Evolutionary conservation across 2,329 filamentous ascomycete genomes (phyloP), one percentile per base, ranked within the genome.

Genomic region (Sordariomycetes sp.): DNA sequence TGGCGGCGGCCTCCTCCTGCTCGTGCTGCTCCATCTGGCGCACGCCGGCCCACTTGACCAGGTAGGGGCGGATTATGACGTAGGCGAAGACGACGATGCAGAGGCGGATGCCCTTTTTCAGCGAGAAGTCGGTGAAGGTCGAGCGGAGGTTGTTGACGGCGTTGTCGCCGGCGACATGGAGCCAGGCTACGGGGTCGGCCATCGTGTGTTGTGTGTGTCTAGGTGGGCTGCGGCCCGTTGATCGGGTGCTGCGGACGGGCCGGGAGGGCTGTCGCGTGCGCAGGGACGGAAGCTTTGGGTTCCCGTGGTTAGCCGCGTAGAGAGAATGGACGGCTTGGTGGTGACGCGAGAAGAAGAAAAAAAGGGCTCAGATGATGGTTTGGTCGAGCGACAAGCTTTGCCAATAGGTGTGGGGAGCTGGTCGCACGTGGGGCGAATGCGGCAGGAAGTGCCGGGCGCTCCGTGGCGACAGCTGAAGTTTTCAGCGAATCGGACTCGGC

Each of bases 1-100:
- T 71, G 63, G 77, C 76, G 66, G 85, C 76, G 57, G 68, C 72
- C 10, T 77, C 76, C 61, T 81, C 78, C 65, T 85, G 77, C 65
- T 86, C 83, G 67, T 88, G 76, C 67, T 86, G 77, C 65, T 79
- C 79, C 69, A 85, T 81, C 67, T 89, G 83, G 62, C 79, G 72
- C 65, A 81, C 82, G 60, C 79, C 82, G 64, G 83, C 84, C 43
- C 83, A 71, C 67, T 86, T 87, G 66, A 92, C 78, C 56, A 92
- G 70, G 69, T 90, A 90, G 0, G 89, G 89, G 1, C 90, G 84
- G 25, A 90, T 66, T 57, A 94, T 79, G 62, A 85, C 68, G 74
- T 93, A 95, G 58, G 82, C 85, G 65, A 89, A 82, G 22, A 90
- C 80, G 61, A 90, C 80, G 63, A 84, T 78, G 63, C 90, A 72